Base-by-base conservation (phyloP, 306 rosid genomes). In the Alnus rubra region DNA sequence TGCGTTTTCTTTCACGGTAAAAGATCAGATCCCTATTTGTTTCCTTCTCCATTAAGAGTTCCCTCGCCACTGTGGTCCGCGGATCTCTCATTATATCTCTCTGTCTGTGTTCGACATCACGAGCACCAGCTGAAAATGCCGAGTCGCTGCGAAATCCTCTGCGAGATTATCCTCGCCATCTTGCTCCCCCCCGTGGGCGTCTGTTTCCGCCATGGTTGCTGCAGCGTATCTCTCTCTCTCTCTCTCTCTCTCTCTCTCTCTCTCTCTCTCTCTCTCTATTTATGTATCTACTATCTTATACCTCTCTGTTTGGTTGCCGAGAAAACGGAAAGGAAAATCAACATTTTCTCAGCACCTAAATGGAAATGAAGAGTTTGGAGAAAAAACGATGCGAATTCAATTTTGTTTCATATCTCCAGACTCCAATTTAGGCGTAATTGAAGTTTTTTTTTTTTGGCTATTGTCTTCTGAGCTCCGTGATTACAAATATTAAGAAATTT, bases 141-240 rank as follows among this genome's bases (percentile, higher is more conserved):
- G 78, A 80, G 69, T 49, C 44, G 79, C 14, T 92, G 94, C 59
- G 97, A 76, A 68, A 83, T 92, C 69, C 86, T 76, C 88, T 92
- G 96, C 50, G 97, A 90, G 79, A 55, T 92, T 0, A 1, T 92
- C 80, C 81, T 92, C 83, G 97, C 97, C 0, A 28, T 92, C 58
- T 74, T 92, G 83, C 78, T 92, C 45, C 97, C 97, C 71, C 97
- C 97, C 0, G 0, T 92, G 18, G 97, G 97, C 2, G 97, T 92
- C 73, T 92, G 97, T 81, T 76, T 92, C 53, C 83, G 96, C 65
- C 97, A 92, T 73, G 97, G 97, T 18, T 92, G 97, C 76, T 92
- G 97, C 88, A 92, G 81, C 31, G 99, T 92, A 86, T 47, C 83
- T 54, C 33, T 73, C 12, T 8, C 3, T 52, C 28, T 71, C 63